A percentile compares a stretch with the other conserved stretches of the same genome.
Evolutionary conservation across 2,329 filamentous ascomycete genomes (phyloP).

Genomic region (Diaporthe citrichinensis): DNA sequence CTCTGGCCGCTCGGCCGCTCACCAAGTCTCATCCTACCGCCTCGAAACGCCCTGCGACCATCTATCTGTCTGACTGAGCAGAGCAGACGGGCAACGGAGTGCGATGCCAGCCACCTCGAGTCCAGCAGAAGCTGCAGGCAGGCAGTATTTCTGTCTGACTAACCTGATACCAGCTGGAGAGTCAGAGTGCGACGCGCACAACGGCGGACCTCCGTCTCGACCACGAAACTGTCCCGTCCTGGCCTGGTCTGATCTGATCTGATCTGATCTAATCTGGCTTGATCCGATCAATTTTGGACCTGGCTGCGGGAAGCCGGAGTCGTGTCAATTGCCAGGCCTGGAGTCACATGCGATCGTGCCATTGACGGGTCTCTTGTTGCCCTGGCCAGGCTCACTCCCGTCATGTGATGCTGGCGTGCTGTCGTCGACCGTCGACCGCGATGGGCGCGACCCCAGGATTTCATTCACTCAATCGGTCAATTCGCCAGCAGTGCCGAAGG

Average conservation of each 20-base stretch:
- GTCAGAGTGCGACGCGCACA: too few relatives aligned
- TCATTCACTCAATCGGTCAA: not conserved
- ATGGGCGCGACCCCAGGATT: not conserved
- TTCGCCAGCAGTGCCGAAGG: conserved; percentile 10
- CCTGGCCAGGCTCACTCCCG: not conserved
- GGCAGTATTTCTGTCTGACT: too few relatives aligned
- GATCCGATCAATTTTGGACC: conserved; percentile 11
- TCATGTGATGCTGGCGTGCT: conserved; percentile 23
- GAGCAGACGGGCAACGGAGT: not conserved
- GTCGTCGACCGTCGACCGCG: conserved; percentile 9
- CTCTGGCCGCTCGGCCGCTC: conserved; percentile 25
- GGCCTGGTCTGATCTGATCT: not conserved
- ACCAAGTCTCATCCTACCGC: conserved; percentile 14
- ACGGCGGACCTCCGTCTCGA: not conserved
- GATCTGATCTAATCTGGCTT: conserved; percentile 17
- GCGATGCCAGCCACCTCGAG: not conserved
- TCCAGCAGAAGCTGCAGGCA: not conserved
- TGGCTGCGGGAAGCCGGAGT: conserved; percentile 3
- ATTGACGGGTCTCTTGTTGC: not conserved
- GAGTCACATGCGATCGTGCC: conserved; percentile 18
- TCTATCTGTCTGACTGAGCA: not conserved
- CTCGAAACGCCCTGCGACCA: conserved; percentile 19
- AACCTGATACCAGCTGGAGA: not conserved
- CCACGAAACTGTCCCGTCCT: not conserved
- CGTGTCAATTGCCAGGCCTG: conserved; percentile 18